Conservation (phyloP, 192 early-diverging fungal genomes). For the Phlyctochytrium planicorne region DNA sequence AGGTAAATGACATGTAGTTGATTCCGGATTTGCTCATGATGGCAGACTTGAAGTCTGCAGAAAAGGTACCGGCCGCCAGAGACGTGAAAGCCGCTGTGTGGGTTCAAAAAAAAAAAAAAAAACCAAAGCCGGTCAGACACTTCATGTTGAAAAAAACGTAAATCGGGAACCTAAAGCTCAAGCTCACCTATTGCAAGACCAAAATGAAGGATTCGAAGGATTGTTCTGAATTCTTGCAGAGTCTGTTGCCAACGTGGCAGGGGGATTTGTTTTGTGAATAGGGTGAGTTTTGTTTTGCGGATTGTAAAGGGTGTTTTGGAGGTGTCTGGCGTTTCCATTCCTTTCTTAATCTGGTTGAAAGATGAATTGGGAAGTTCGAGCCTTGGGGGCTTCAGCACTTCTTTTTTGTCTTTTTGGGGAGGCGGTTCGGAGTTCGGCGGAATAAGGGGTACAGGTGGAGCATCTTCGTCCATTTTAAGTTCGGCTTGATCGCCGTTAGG, state of each 20-base stretch:
- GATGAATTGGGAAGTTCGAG: too few relatives aligned
- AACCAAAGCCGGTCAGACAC: not conserved
- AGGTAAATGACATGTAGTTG: constrained; percentile 42
- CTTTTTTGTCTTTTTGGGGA: too few relatives aligned
- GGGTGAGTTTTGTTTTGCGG: constrained; percentile 1
- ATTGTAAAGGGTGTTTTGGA: not conserved
- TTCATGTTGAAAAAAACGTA: not conserved
- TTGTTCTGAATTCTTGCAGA: constrained; percentile 12
- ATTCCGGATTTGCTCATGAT: constrained; percentile 44
- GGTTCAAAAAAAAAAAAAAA: too few relatives aligned
- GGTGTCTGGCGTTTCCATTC: not conserved
- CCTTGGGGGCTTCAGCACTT: too few relatives aligned
- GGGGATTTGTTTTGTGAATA: constrained; percentile 25
- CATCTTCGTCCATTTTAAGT: too few relatives aligned
- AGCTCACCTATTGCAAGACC: constrained; percentile 13
- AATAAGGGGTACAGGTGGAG: too few relatives aligned
- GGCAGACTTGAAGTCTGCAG: constrained; percentile 42
- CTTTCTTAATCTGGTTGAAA: too few relatives aligned
- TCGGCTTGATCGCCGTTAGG: too few relatives aligned
- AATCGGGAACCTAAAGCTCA: not conserved
- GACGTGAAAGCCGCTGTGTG: constrained; percentile 36
- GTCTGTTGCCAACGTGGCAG: constrained; percentile 16
- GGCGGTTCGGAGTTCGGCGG: too few relatives aligned
- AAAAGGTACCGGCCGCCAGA: constrained; percentile 41
- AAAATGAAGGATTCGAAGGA: constrained; percentile 17